Base-by-base conservation (phyloP, 371 early-diverging fungal species). In the Choanephora cucurbitarum region DNA sequence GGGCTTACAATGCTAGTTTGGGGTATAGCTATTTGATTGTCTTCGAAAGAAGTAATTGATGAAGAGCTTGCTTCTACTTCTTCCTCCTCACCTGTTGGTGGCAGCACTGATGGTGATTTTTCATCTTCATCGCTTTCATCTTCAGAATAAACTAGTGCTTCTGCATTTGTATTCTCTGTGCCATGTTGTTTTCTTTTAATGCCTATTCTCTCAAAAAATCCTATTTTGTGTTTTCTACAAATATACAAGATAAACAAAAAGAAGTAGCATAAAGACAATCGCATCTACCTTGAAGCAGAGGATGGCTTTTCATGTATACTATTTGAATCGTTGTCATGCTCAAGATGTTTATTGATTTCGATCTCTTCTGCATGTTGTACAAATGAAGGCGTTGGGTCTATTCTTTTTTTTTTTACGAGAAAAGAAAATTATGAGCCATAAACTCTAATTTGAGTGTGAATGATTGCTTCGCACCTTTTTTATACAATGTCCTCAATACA, bases 181-280 rank as follows among this genome's bases (percentile, higher is more conserved):
- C 39, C 19, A 19, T 47, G 31, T 32, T 57, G 57, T 43, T 62
- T 62, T 49, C 39, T 52, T 11, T 37, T 37, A 2, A 37, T 37
- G 37, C 58, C 54, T 5, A 62, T 47, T 48, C 58, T n/a, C 43
- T 62, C 54, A 40, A 62, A 62, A 49, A 62, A 62, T 28, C 57
- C 37, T 34, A 34, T 54, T 52, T 54, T 59, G 44, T n/a, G n/a
- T 15, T 46, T 28, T 24, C 28, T 46, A 37, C 14, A 37, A 11
- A 28, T 3, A 28, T 28, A 5, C 7, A 7, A 28, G 3, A 28
- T 28, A 28, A 28, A 28, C 7, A 28, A 7, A 28, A 28, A 28
- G 7, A 28, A 28, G 28, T 28, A 5, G 28, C 7, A 28, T 28
- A 7, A 7, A 28, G 28, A 7, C 28, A 28, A 28, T 28, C 28